A percentile compares a stretch with the other conserved stretches of the same genome.
Evolutionary conservation across 768 basidiomycete genomes (phyloP).

Genomic region (Candolleomyces eurysporus): DNA sequence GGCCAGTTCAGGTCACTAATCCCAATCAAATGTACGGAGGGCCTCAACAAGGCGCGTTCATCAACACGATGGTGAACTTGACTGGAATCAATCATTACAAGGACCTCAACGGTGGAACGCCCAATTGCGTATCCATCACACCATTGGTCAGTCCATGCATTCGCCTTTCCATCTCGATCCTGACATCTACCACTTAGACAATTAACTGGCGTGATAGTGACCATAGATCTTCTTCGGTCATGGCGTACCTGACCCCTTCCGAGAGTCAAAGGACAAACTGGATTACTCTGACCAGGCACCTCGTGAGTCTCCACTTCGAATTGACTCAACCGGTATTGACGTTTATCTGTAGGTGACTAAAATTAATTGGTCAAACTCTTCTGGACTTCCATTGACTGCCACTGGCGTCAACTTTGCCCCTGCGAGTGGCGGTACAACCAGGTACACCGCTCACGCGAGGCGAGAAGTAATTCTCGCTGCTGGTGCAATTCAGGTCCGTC

Average conservation of each 20-base stretch:
- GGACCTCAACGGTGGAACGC: conserved; percentile 55
- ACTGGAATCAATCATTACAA: conserved; percentile 47
- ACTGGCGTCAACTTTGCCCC: conserved; percentile 47
- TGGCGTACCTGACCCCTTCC: conserved; percentile 55
- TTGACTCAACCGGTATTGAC: not conserved
- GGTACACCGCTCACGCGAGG: conserved; percentile 40
- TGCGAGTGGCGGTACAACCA: conserved; percentile 32
- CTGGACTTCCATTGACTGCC: conserved; percentile 36
- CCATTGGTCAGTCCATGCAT: conserved; percentile 37
- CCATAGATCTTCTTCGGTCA: conserved; percentile 52
- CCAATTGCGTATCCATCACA: conserved; percentile 55
- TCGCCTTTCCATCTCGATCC: not conserved
- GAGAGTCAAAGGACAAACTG: conserved; percentile 45
- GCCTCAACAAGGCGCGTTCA: conserved; percentile 50
- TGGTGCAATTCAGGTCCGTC: conserved; percentile 43
- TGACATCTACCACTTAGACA: conserved; percentile 21
- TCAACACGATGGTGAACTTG: conserved; percentile 42
- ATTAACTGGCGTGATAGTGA: conserved; percentile 50
- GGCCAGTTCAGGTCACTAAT: conserved; percentile 54
- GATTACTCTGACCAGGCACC: conserved; percentile 43
- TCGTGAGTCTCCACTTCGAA: conserved; percentile 21
- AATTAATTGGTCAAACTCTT: conserved; percentile 33
- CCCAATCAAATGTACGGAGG: conserved; percentile 56
- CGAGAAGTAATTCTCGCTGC: conserved; percentile 54
- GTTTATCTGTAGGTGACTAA: conserved; percentile 37